phyloP scores from a whole-genome alignment of 2,329 filamentous ascomycete genomes.

The Ophiostoma piceae region DNA sequence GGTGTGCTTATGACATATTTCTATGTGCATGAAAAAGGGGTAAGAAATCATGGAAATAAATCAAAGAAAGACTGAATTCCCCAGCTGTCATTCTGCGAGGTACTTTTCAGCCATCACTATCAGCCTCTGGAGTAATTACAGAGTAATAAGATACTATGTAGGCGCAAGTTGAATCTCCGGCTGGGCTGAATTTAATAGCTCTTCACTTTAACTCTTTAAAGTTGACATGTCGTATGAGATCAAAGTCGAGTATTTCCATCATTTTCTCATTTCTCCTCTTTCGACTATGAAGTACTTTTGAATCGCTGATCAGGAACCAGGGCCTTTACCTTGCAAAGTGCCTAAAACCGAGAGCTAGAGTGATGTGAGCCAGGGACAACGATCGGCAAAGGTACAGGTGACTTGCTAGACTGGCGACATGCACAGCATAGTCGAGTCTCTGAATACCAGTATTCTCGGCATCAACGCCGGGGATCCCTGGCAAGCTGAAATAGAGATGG shows the following conservation, averaged over 20 bases:
- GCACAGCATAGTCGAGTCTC: background rate
- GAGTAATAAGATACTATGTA: background rate
- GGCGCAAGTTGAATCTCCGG: background rate
- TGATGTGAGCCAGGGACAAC: conserved; percentile 2
- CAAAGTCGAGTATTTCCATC: background rate
- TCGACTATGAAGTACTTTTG: background rate
- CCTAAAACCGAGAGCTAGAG: background rate
- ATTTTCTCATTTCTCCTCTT: background rate
- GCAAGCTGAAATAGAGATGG: background rate
- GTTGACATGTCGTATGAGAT: background rate
- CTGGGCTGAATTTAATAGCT: background rate
- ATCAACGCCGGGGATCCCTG: background rate
- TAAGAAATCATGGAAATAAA: background rate
- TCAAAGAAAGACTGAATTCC: background rate
- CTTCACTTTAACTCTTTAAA: too few species aligned
- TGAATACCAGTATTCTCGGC: background rate
- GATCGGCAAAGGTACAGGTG: background rate
- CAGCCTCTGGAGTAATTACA: background rate
- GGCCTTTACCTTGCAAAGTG: background rate
- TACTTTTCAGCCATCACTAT: background rate
- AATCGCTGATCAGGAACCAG: background rate
- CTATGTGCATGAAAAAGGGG: background rate
- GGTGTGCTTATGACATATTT: background rate
- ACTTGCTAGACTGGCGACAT: background rate
- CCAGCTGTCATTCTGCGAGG: background rate